A percentile compares a stretch with the other conserved stretches of the same genome.
phyloP scores from a whole-genome alignment of 176 grass and related monocot species.

The Avena sativa region DNA sequence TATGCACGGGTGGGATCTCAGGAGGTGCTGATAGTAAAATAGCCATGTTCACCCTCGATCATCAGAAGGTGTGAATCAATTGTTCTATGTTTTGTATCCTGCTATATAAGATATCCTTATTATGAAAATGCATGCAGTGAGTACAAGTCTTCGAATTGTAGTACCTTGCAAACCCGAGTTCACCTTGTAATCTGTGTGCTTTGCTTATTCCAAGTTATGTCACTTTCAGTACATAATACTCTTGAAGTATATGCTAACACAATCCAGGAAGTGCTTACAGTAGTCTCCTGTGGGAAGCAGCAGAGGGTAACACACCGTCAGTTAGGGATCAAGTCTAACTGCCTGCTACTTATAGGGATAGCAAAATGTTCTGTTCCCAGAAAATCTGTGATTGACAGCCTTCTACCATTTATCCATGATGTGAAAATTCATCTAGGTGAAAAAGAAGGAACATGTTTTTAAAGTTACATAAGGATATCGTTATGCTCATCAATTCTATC shows the following conservation, averaged over 20 bases:
- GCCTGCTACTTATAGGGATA: not conserved
- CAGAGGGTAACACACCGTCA: not conserved
- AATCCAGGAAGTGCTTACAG: not conserved
- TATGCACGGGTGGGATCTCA: conserved; percentile 86
- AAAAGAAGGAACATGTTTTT: not conserved
- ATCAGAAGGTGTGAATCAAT: conserved; percentile 59
- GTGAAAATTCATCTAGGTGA: not conserved
- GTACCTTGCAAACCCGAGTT: not conserved
- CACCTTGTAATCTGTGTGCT: not conserved
- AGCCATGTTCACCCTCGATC: conserved; percentile 74
- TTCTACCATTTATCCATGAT: not conserved
- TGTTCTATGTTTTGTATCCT: conserved; percentile 24
- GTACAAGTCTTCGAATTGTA: not conserved
- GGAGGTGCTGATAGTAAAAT: conserved; percentile 93
- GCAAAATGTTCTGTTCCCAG: not conserved
- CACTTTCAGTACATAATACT: conserved; percentile 29
- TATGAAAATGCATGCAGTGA: not conserved
- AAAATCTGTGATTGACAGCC: not conserved
- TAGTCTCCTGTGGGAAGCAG: not conserved
- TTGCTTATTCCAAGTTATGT: not conserved
- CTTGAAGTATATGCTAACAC: conserved; percentile 15
- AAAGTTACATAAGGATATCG: not conserved
- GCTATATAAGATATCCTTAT: conserved; percentile 13
- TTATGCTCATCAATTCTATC: not conserved
- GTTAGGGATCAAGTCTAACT: not conserved